Evolutionary conservation across 2,329 filamentous ascomycete genomes (phyloP), one percentile per base, ranked within the genome.

Genomic region (Didymella glomerata): DNA sequence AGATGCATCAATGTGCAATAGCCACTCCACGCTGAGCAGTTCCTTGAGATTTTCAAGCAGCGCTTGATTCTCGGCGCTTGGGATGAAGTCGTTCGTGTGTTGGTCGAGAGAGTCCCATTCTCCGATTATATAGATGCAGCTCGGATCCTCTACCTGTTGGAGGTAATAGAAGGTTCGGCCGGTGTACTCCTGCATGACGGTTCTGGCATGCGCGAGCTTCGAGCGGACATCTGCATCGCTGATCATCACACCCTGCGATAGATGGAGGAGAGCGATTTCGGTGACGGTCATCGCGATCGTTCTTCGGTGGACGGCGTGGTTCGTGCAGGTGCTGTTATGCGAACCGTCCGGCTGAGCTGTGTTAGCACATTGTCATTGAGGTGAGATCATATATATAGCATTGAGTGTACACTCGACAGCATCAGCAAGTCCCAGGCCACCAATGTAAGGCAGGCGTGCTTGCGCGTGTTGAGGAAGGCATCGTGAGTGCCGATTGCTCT

Each of bases 211-310:
- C 16, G 57, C 53, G 4, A 83, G 72, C n/a, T 71, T 75, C 18
- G 65, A 55, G 40, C 68, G 66, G 4, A 79, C 51, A 4, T 59
- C 48, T 18, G 69, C 38, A 10, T 70, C 61, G 3, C 65, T 40
- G 42, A 65, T 24, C 18, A 66, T 62, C 38, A 63, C 65, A 34
- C 64, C 61, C 28, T 68, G 61, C 14, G 69, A 70, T 28, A 82
- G 67, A 20, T 70, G 76, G 6, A 82, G 73, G 34, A 80, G 76
- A 3, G 80, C 81, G 38, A 83, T 63, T 65, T 83, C 80, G n/a
- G 80, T 82, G 51, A 80, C 69, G 16, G 75, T 27, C 77, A 80
- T 80, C 32, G 57, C 60, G 24, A 14, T 30, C 4, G 30, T 11
- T 34, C 3, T 14, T 24, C 16, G 22, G 24, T 40, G 30, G 40